phyloP scores from a whole-genome alignment of 1,284 basidiomycete species.

The Neotropicomus parvogracilis region DNA sequence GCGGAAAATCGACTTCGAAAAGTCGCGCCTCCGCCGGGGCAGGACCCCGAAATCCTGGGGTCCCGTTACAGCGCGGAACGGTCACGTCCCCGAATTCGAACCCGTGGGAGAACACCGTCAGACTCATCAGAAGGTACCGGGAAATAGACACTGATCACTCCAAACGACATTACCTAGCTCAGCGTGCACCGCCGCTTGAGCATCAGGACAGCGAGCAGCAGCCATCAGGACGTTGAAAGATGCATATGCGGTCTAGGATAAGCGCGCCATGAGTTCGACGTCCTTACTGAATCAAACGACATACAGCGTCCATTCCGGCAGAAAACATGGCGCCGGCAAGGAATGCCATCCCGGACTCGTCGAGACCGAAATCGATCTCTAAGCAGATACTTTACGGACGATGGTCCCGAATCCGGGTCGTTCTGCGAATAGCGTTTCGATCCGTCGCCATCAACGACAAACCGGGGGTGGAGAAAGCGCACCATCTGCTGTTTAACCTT shows the following conservation, averaged over 20 bases:
- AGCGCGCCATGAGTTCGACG: neutral
- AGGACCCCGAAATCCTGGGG: too few species aligned
- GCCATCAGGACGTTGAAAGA: conserved; percentile 1
- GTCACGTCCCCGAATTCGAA: conserved; percentile 12
- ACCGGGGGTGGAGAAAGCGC: neutral
- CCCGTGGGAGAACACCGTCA: neutral
- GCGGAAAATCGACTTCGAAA: too few species aligned
- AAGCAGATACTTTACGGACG: conserved; percentile 15
- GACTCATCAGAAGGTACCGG: neutral
- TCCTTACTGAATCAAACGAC: neutral
- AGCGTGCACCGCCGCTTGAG: conserved; percentile 13
- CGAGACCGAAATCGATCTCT: conserved; percentile 7
- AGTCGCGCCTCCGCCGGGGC: too few species aligned
- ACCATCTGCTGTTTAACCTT: conserved; percentile 11
- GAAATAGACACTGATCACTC: conserved; percentile 3
- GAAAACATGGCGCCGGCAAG: conserved; percentile 9
- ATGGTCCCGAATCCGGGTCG: conserved; percentile 6
- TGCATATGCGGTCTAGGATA: neutral
- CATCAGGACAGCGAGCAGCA: conserved; percentile 8
- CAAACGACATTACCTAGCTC: conserved; percentile 15
- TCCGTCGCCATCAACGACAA: neutral
- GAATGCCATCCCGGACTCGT: conserved; percentile 18
- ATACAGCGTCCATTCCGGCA: conserved; percentile 6
- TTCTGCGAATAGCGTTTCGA: conserved; percentile 1
- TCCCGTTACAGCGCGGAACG: too few species aligned